Evolutionary conservation across 805 yeast species (phyloP).

Genomic region (Ogataea saltuana): DNA sequence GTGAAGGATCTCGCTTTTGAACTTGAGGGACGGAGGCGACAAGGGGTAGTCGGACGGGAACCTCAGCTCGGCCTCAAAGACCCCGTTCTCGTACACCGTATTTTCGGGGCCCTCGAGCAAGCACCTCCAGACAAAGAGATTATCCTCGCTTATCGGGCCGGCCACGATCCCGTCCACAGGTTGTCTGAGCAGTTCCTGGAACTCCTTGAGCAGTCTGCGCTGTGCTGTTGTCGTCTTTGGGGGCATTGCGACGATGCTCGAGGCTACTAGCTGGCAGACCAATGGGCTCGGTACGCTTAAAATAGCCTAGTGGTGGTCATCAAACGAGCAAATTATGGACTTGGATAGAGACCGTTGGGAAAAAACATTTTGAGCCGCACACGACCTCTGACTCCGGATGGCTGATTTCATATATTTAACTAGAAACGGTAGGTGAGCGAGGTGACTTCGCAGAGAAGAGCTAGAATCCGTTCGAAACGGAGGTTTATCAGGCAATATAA

Average conservation of each 20-base stretch:
- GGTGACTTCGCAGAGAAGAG: too few relatives aligned
- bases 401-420: neutral
- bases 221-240: conserved; percentile 57
- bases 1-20: conserved; percentile 81
- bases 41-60: conserved; percentile 57
- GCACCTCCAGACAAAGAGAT: conserved; percentile 56
- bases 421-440: too few relatives aligned
- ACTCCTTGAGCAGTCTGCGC: conserved; percentile 81
- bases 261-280: neutral
- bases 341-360: too few relatives aligned
- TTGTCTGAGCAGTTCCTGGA: conserved; percentile 79
- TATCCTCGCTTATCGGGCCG: conserved; percentile 71
- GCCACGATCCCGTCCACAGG: conserved; percentile 96
- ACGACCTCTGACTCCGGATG: neutral
- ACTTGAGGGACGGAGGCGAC: conserved; percentile 59
- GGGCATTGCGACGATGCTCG: conserved; percentile 15
- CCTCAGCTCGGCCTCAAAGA: conserved; percentile 50
- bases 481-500: too few relatives aligned
- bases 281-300: too few relatives aligned
- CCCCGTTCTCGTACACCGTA: conserved; percentile 57
- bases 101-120: conserved; percentile 53
- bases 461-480: too few relatives aligned
- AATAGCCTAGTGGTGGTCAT: too few relatives aligned
- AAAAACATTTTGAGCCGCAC: neutral
- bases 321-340: conserved; percentile 5